Percentiles rank a stretch among this genome's conserved stretches.
These are phyloP conservation scores for Debaryomyces fabryi DNA, from an alignment of 1,139 yeast genomes.

Conservation along the genomic window DNA sequence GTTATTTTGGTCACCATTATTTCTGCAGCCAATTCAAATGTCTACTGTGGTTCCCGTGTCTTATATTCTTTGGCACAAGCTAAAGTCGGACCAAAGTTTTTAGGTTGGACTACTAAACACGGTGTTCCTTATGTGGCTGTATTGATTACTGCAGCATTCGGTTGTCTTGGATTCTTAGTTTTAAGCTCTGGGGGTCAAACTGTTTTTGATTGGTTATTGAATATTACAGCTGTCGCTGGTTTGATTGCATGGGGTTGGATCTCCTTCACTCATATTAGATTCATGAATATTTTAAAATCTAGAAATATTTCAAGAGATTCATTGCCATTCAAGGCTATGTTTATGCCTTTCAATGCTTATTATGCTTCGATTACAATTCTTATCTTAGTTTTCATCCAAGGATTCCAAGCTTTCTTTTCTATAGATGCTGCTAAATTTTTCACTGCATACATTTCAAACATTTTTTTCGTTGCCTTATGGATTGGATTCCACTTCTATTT, in stretches of 20 bases:
- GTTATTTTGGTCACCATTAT: constrained; percentile 68
- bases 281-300: constrained; percentile 60
- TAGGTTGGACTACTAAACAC: constrained; percentile 51
- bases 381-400: constrained; percentile 67
- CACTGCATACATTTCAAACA: constrained; percentile 66
- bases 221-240: constrained; percentile 78
- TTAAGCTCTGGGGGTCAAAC: constrained; percentile 59
- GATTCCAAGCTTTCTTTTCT: constrained; percentile 62
- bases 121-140: constrained; percentile 76
- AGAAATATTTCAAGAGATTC: constrained; percentile 65
- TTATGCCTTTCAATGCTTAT: constrained; percentile 67
- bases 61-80: constrained; percentile 66
- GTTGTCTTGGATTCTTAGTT: constrained; percentile 71
- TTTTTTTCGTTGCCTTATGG: constrained; percentile 57
- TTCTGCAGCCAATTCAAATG: constrained; percentile 82
- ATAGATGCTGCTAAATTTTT: constrained; percentile 60
- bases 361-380: constrained; percentile 55
- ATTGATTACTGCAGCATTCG: constrained; percentile 58
- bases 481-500: constrained; percentile 53
- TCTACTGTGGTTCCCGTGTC: constrained; percentile 77
- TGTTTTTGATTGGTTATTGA: constrained; percentile 84
- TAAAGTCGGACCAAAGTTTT: constrained; percentile 61
- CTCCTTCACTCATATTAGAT: constrained; percentile 64
- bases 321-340: constrained; percentile 69
- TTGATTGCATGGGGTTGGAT: constrained; percentile 75